These are phyloP conservation scores for Blastocystis hominis DNA, from an alignment of 352 stramenopile species.

Conservation along the genomic window DNA sequence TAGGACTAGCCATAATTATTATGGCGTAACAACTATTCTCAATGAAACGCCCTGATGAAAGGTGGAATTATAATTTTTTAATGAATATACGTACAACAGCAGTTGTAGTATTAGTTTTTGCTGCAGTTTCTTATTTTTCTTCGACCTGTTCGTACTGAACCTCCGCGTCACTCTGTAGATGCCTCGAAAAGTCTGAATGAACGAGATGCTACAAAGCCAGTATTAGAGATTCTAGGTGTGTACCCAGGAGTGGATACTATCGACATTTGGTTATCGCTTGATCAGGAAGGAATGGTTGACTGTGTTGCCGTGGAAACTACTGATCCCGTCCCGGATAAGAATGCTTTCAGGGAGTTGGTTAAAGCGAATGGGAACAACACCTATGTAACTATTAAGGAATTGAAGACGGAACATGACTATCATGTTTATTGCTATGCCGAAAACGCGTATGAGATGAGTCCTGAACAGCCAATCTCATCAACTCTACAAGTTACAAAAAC, in stretches of 20 bases:
- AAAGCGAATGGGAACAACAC: background rate
- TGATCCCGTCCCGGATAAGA: background rate
- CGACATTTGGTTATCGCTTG: background rate
- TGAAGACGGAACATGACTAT: background rate
- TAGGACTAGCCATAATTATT: background rate
- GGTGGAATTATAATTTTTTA: background rate
- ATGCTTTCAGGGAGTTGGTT: background rate
- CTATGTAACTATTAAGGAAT: background rate
- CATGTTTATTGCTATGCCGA: slow-evolving; percentile 37
- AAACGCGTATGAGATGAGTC: background rate
- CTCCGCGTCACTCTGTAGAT: background rate
- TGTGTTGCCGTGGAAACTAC: background rate
- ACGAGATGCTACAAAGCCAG: background rate
- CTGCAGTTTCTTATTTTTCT: background rate
- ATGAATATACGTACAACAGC: background rate
- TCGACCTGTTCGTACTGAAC: background rate
- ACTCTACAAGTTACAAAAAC: background rate
- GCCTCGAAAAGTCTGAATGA: no score
- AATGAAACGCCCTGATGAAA: background rate
- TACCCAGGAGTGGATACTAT: background rate
- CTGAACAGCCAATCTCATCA: background rate
- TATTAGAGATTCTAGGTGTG: background rate
- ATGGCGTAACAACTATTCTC: slow-evolving; percentile 11
- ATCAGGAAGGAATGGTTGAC: background rate
- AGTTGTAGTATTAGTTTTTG: background rate